Base-by-base conservation (phyloP, 2,329 filamentous ascomycete species). In the Helicocarpus griseus region DNA sequence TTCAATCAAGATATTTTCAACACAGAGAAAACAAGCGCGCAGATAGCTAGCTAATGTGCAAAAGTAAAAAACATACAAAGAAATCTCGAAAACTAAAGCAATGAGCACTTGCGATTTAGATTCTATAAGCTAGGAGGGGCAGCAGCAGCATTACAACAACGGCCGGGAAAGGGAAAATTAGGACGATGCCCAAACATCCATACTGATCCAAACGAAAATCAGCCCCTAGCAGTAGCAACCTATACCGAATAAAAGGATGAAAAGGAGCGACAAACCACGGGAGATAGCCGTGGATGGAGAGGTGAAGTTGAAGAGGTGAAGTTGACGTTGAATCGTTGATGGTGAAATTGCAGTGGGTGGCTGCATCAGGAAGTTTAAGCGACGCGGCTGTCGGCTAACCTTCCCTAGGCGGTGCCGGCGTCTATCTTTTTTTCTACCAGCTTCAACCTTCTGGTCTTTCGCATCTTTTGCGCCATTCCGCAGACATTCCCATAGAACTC, bases 351-450 rank as follows among this genome's bases (percentile, higher is more conserved):
- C 22, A 39, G 39, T 31, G 31, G 9, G 35, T 7, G 8, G 22
- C 26, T 2, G 48, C 51, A 36, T 58, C 54, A 57, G 60, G 51
- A 63, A 50, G 53, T 60, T 56, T 62, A 29, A 26, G 47, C 36
- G 47, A 39, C 59, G 60, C 59, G 8, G 61, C 55, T 47, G 48
- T 55, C 63, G 64, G 58, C 49, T 53, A 52, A 65, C 52, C 52
- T 68, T 57, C 65, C 65, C 64, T 22, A 52, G 39, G n/a, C 22
- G 26, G 7, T 19, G 53, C 53, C 51, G 52, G 14, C 51, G 26
- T 21, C 11, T 19, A 48, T 56, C 57, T 61, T 63, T 61, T 59
- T 52, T 48, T 44, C 55, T 52, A 50, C 13, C 43, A 26, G 26
- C 50, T 36, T 41, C 46, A 40, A 13, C 40, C 13, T 22, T 43